Base-by-base conservation (phyloP, 139 green algal genomes). In the Edaphochlamys debaryana region DNA sequence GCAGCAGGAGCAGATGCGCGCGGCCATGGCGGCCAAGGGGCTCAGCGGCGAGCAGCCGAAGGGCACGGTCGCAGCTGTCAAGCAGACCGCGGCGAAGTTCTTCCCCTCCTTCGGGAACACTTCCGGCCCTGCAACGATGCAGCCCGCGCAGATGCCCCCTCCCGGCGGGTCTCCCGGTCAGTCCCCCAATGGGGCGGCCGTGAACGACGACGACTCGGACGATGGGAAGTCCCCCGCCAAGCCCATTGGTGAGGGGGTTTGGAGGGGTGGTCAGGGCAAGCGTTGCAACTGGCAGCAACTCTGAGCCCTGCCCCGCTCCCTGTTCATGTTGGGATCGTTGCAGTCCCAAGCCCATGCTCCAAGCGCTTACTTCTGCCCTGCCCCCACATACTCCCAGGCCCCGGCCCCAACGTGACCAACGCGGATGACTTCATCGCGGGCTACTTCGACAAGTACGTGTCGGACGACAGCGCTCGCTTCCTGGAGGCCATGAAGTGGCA, bases 401-500 rank as follows among this genome's bases (percentile, higher is more conserved):
- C n/a, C n/a, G n/a, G n/a, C n/a, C n/a, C n/a, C n/a, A n/a, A n/a
- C n/a, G n/a, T 87, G 45, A 42, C 75, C 30, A 85, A 86, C 73
- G 74, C 82, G 3, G 76, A 80, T 27, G 82, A 90, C 79, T 90
- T 86, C 71, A 81, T 90, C 25, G 87, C 87, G 22, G 79, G 60
- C 29, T 82, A 87, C 66, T 88, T 90, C 63, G 87, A 90, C 79
- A 90, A 90, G 82, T 84, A 87, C 58, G 82, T 88, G 1, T 82
- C 73, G 52, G 87, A 90, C 71, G 87, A 88, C 69, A 82, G 77
- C 7, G 69, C 82, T 15, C 67, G 82, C 64, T 80, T 67, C 58
- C 67, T 88, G 67, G 67, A 71, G 67, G 29, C 79, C 22, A 85
- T 90, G 79, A 72, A 88, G 38, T 79, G 79, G 85, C 82, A 87